Conservation (phyloP, 106 monocot species). For the Acorus gramineus region DNA sequence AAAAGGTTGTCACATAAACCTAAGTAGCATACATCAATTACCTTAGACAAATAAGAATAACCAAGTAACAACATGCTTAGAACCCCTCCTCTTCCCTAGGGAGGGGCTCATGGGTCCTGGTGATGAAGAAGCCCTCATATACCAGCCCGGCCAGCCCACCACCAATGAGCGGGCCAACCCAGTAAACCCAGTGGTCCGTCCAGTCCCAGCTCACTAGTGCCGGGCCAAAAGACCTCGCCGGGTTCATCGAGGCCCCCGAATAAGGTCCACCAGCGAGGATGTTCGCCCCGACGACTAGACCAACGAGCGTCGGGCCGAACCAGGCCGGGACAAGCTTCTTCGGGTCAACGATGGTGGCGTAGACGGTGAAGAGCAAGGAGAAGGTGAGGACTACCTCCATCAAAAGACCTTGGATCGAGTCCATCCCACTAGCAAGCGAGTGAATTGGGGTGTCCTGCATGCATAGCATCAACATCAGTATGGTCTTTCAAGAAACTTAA, state of each 20-base stretch:
- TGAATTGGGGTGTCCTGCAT: slow-evolving; percentile 57
- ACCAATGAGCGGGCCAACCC: slow-evolving; percentile 73
- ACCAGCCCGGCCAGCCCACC: slow-evolving; percentile 54
- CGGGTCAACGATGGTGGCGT: slow-evolving; percentile 63
- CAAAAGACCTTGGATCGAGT: slow-evolving; percentile 40
- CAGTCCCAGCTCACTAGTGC: slow-evolving; percentile 45
- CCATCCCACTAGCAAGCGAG: slow-evolving; percentile 43
- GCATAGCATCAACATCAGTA: neutral
- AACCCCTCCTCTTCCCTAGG: slow-evolving; percentile 28
- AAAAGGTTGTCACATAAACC: no score
- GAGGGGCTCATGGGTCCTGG: slow-evolving; percentile 32
- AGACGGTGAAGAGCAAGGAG: slow-evolving; percentile 68
- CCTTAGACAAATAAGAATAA: no score
- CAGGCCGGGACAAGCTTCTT: slow-evolving; percentile 36
- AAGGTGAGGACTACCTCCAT: slow-evolving; percentile 89
- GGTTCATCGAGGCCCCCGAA: slow-evolving; percentile 92
- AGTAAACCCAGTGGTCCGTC: slow-evolving; percentile 79
- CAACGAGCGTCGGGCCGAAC: slow-evolving; percentile 49
- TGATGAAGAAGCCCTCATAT: slow-evolving; percentile 45
- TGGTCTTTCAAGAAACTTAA: no score
- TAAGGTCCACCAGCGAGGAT: slow-evolving; percentile 68
- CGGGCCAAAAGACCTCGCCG: slow-evolving; percentile 79
- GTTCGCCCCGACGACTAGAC: slow-evolving; percentile 66
- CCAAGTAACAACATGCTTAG: neutral
- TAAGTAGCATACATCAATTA: no score